phyloP scores from a whole-genome alignment of 202 grass and related monocot species.

The Tripidium arundinaceum region DNA sequence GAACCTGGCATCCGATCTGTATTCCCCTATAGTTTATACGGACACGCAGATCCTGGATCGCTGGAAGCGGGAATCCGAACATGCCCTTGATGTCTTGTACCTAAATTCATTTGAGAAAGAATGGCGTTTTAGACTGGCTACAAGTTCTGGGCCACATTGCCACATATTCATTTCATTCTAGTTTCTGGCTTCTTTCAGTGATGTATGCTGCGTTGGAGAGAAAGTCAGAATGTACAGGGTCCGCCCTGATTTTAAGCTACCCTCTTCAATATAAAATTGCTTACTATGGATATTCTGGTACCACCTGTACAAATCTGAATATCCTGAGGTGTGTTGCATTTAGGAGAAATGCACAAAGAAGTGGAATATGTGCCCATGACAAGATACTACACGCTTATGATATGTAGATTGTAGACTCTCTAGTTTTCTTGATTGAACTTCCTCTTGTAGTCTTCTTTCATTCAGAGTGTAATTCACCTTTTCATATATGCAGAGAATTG shows the following conservation, averaged over 20 bases:
- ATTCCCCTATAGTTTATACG: no score
- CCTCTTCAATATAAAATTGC: background rate
- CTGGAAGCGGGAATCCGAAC: no score
- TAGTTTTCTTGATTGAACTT: slow-evolving; percentile 17
- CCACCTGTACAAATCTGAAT: no score
- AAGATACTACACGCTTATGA: background rate
- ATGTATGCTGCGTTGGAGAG: background rate
- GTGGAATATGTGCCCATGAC: background rate
- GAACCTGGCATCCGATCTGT: no score
- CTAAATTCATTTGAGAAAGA: background rate
- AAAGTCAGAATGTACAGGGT: background rate
- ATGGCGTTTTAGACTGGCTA: background rate
- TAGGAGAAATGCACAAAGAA: background rate
- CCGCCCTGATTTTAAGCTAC: background rate
- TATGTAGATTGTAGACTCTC: background rate
- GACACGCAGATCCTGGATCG: no score
- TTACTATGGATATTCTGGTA: background rate
- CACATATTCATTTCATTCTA: background rate
- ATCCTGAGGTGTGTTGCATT: background rate
- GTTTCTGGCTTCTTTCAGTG: background rate
- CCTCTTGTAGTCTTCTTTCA: background rate
- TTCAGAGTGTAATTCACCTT: slow-evolving; percentile 13
- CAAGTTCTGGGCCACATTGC: background rate
- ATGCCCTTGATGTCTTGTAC: no score
- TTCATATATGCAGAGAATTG: slow-evolving; percentile 71